Conservation (phyloP, 805 yeast species). For the Hanseniaspora lachancei region DNA sequence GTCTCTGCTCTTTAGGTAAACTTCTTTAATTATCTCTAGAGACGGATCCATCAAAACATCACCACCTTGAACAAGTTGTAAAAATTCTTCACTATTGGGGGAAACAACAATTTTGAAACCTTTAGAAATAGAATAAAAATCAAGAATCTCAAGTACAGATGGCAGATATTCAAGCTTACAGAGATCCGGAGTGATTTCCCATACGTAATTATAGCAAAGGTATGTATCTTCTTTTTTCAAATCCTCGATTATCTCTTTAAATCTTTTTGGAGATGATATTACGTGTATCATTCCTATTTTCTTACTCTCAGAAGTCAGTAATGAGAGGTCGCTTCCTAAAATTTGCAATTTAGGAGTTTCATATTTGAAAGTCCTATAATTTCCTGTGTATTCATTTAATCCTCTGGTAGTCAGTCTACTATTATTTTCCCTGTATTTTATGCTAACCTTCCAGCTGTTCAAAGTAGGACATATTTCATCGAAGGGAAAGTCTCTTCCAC, state of each 20-base stretch:
- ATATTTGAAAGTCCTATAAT: slow-evolving; percentile 49
- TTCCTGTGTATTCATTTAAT: slow-evolving; percentile 58
- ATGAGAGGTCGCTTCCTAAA: slow-evolving; percentile 36
- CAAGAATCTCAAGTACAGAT: slow-evolving; percentile 17
- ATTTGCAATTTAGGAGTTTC: slow-evolving; percentile 50
- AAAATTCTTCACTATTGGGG: slow-evolving; percentile 79
- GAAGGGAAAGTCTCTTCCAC: slow-evolving; percentile 64
- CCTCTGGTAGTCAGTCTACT: slow-evolving; percentile 65
- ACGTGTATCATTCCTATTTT: slow-evolving; percentile 43
- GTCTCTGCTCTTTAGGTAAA: background rate
- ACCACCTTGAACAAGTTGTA: slow-evolving; percentile 2
- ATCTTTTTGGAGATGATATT: slow-evolving; percentile 59
- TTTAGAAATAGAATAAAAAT: slow-evolving; percentile 9
- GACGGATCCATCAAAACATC: slow-evolving; percentile 2
- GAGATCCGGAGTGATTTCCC: slow-evolving; percentile 80
- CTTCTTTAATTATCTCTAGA: background rate
- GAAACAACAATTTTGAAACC: slow-evolving; percentile 32
- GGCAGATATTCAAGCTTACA: slow-evolving; percentile 43
- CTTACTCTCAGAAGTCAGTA: slow-evolving; percentile 14
- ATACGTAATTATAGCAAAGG: slow-evolving; percentile 37
- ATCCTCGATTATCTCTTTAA: slow-evolving; percentile 34
- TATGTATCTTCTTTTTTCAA: slow-evolving; percentile 15
- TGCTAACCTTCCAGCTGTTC: slow-evolving; percentile 49
- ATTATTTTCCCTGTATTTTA: slow-evolving; percentile 38
- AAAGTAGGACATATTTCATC: slow-evolving; percentile 32